These are phyloP conservation scores for Colletotrichum sp. DNA, from an alignment of 2,329 filamentous ascomycete genomes.

Conservation along the genomic window DNA sequence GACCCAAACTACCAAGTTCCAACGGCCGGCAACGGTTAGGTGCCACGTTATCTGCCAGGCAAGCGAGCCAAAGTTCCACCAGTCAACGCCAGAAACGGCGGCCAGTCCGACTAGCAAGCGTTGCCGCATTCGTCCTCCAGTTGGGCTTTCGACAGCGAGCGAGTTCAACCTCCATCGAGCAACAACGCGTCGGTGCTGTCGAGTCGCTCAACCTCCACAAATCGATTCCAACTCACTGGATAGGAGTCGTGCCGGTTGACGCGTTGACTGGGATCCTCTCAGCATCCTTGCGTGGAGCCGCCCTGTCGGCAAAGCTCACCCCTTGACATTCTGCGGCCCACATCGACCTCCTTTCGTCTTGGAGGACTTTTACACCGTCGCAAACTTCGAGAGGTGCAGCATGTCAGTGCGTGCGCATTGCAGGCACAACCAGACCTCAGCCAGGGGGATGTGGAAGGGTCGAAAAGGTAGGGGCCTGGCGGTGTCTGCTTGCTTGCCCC, in stretches of 20 bases:
- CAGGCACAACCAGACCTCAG: neutral
- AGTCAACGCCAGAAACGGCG: conserved; percentile 4
- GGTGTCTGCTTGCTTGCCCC: neutral
- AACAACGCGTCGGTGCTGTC: neutral
- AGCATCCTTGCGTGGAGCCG: neutral
- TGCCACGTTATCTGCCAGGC: conserved; percentile 3
- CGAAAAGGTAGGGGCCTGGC: neutral
- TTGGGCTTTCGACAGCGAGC: neutral
- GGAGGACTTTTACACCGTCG: neutral
- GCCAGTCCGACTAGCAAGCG: neutral
- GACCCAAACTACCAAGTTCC: neutral
- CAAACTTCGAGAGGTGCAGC: conserved; percentile 6
- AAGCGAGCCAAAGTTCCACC: neutral
- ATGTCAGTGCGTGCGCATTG: conserved; percentile 16
- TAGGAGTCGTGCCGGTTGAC: neutral
- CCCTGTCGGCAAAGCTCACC: neutral
- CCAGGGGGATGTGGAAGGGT: neutral
- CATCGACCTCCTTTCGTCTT: neutral
- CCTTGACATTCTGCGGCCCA: neutral
- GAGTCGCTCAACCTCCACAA: neutral
- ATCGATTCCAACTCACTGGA: neutral
- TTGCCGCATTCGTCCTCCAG: neutral
- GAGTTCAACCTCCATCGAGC: neutral
- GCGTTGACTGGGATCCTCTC: neutral
- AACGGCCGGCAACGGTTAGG: neutral